Conservation (phyloP, 2,329 filamentous ascomycete genomes). For the Colletotrichum melonis region DNA sequence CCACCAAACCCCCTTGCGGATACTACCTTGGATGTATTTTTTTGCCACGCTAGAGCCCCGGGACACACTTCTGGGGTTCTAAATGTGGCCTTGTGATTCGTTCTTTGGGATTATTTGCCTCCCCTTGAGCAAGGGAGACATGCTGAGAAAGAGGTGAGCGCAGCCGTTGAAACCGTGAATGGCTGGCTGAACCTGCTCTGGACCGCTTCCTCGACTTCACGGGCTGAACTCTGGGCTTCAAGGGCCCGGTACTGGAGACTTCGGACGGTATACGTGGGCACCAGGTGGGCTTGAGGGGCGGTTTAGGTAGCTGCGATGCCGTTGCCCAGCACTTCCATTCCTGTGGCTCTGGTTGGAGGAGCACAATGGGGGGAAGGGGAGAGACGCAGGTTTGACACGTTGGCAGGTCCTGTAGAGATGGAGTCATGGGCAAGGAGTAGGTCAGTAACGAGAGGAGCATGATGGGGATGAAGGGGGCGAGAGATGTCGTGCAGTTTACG, state of each 20-base stretch:
- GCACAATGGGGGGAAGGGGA: too few species aligned
- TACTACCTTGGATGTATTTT: not conserved
- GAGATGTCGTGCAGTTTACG: slow-evolving; percentile 5
- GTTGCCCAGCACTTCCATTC: slow-evolving; percentile 19
- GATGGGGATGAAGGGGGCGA: slow-evolving; percentile 1
- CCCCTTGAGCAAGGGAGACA: not conserved
- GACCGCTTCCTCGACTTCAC: not conserved
- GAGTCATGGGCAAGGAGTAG: not conserved
- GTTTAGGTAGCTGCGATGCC: not conserved
- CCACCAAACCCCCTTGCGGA: not conserved
- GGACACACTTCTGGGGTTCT: too few species aligned
- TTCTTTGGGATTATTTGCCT: not conserved
- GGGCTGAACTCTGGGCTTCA: not conserved
- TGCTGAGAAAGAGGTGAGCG: not conserved
- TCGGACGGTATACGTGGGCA: not conserved
- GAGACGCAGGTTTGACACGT: not conserved
- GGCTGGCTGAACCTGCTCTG: not conserved
- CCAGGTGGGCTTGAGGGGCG: not conserved
- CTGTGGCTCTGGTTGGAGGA: not conserved
- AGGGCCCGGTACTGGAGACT: not conserved
- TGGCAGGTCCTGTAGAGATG: not conserved
- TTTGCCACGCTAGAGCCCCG: not conserved
- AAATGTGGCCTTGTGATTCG: not conserved
- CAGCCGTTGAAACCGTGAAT: not conserved
- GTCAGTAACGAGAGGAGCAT: not conserved